Conservation (phyloP, 768 basidiomycete genomes). For the Podaxis sp. region DNA sequence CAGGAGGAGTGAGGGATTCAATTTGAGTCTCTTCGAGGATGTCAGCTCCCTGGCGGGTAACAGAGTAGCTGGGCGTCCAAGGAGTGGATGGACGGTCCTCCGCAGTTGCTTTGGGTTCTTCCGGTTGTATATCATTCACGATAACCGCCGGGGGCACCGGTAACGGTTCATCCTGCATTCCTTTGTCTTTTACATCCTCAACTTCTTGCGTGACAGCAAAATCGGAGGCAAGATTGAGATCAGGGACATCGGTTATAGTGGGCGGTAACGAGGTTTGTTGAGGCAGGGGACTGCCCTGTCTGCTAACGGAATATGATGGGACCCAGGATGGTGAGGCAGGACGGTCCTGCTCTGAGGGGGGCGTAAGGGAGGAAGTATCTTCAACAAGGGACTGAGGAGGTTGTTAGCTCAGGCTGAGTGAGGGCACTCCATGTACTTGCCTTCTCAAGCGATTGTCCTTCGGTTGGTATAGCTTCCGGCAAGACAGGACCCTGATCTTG, state of each 20-base stretch:
- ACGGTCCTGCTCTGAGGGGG: slow-evolving; percentile 1
- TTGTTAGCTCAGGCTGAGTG: background rate
- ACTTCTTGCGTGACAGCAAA: background rate
- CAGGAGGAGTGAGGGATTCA: background rate
- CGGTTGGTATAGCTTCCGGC: background rate
- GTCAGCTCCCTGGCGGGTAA: slow-evolving; percentile 19
- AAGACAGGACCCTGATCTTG: background rate
- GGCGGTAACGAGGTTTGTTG: background rate
- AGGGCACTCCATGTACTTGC: background rate
- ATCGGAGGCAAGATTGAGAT: background rate
- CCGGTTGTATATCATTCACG: background rate
- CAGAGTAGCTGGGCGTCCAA: slow-evolving; percentile 23
- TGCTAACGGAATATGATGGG: slow-evolving; percentile 23
- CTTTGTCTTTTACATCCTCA: background rate
- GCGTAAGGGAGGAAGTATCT: slow-evolving; percentile 3
- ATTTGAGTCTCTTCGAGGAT: slow-evolving; percentile 1
- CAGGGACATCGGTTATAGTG: background rate
- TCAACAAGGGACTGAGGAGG: background rate
- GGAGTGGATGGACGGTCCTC: slow-evolving; percentile 15
- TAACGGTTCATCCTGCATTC: background rate
- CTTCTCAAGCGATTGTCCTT: background rate
- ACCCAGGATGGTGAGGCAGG: slow-evolving; percentile 18
- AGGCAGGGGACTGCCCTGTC: slow-evolving; percentile 21
- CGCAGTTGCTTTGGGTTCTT: background rate
- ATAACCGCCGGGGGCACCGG: background rate